Base-by-base conservation (phyloP, 257 asterid species). In the Henckelia pumila region DNA sequence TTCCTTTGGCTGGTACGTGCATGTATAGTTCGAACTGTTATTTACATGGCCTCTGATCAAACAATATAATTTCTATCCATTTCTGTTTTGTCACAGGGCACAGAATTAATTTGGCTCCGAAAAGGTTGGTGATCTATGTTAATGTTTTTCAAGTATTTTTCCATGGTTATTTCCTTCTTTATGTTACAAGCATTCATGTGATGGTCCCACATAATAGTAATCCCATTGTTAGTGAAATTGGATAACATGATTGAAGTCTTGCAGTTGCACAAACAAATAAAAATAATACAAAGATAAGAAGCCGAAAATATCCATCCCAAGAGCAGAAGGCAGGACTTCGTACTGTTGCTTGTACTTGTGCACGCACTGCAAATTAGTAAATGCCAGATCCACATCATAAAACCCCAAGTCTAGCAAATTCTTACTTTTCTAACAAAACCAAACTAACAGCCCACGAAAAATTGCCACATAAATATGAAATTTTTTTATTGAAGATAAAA, bases 1-100 rank as follows among this genome's bases (percentile, higher is more conserved):
- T 80, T 49, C 77, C 82, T 53, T 52, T 72, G n/a, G 80, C 85
- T 73, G 95, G 96, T 87, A 81, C 16, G 22, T 35, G 21, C 47
- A 56, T 71, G 4, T 30, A 44, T 72, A 32, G 10, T 59, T 21
- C 57, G 19, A 30, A 59, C 20, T 53, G 22, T 23, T 22, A 13
- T 22, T 53, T 70, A 9, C 63, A 44, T 49, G 61, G 61, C 30
- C 29, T 70, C 63, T 20, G 20, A 49, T 20, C 13, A 60, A 3
- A 33, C 56, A 7, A 26, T 40, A 21, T 9, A 11, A 64, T 56
- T 50, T 63, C 59, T 22, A 56, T 66, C 58, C 28, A 35, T 57
- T 71, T 30, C 52, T 63, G 5, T 63, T 76, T 69, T 78, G 58
- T 62, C 67, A 29, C 84, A 92, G 98, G 96, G 40, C 72, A 70